These are phyloP conservation scores for Fusarium clavum DNA, from an alignment of 2,329 filamentous ascomycete genomes.

Conservation along the genomic window DNA sequence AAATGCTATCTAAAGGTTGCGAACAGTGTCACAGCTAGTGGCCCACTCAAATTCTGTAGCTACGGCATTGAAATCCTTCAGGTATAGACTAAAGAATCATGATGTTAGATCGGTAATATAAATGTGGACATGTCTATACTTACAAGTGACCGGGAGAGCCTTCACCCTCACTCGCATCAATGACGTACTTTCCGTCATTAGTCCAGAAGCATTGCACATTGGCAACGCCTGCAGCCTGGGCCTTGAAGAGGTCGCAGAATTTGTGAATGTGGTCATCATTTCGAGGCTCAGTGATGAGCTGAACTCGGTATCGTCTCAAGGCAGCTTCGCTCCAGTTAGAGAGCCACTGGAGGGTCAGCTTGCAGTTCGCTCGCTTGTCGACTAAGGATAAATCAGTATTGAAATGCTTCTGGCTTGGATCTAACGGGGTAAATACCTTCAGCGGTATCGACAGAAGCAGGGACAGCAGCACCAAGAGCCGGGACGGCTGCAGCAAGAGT, in stretches of 20 bases:
- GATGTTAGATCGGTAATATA: background rate
- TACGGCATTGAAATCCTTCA: background rate
- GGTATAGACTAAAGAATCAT: background rate
- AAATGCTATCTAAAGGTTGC: background rate
- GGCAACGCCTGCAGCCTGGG: fast-evolving
- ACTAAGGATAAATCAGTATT: background rate
- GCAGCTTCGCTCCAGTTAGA: conserved; percentile 1
- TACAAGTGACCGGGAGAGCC: background rate
- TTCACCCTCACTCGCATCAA: background rate
- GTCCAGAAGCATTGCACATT: conserved; percentile 12
- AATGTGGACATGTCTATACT: background rate
- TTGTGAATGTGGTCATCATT: background rate
- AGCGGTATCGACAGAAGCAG: background rate
- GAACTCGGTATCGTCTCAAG: conserved; percentile 1
- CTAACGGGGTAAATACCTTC: background rate
- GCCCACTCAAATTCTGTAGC: background rate
- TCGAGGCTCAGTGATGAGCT: conserved; percentile 1
- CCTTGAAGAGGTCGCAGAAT: background rate
- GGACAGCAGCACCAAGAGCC: background rate
- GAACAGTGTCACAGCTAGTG: background rate
- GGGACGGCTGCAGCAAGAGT: background rate
- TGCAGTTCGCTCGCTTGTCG: background rate
- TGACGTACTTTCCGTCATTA: background rate
- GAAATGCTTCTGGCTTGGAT: background rate
- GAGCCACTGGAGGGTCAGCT: conserved; percentile 3